Evolutionary conservation across 2,329 filamentous ascomycete species (phyloP), one percentile per base, ranked within the genome.

Genomic region (Aspergillus sp.): DNA sequence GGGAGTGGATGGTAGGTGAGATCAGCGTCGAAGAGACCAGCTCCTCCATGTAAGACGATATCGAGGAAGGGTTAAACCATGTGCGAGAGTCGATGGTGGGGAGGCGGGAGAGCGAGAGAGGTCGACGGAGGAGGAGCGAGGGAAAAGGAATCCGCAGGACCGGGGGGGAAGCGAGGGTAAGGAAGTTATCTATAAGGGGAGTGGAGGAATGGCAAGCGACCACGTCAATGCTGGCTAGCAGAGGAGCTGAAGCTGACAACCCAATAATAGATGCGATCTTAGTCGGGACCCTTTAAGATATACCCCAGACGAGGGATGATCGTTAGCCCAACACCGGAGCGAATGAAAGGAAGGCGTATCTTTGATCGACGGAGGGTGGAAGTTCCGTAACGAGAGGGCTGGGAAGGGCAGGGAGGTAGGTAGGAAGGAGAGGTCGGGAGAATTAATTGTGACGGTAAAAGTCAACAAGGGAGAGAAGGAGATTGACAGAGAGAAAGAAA

Each of bases 11-110:
- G 42, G 55, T 54, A 66, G 55, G 58, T 65, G 63, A 64, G 55
- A 55, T 66, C 62, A 63, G 62, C 63, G 65, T 69, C 58, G 69
- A 73, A 72, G 73, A 77, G 75, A 68, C 76, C 77, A 77, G 76
- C 76, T 78, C 71, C 66, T 76, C 75, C 74, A 73, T 70, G 66
- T 67, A 74, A 65, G 64, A 56, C 54, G 55, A 64, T 54, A 55
- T 49, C 54, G 16, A 42, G 36, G 14, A 31, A n/a, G 46, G 50
- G 52, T 63, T 54, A 66, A 56, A 60, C 24, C 62, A 66, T 65
- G 45, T 54, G 58, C 59, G 49, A 52, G 39, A n/a, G 36, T 22
- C 36, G 47, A 24, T 24, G 53, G 20, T 32, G 32, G 42, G 49
- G 42, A 24, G 31, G 54, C 50, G 56, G 55, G 59, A 66, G 62